Evolutionary conservation across 1,284 basidiomycete species (phyloP).

Genomic region (Sparassis latifolia): DNA sequence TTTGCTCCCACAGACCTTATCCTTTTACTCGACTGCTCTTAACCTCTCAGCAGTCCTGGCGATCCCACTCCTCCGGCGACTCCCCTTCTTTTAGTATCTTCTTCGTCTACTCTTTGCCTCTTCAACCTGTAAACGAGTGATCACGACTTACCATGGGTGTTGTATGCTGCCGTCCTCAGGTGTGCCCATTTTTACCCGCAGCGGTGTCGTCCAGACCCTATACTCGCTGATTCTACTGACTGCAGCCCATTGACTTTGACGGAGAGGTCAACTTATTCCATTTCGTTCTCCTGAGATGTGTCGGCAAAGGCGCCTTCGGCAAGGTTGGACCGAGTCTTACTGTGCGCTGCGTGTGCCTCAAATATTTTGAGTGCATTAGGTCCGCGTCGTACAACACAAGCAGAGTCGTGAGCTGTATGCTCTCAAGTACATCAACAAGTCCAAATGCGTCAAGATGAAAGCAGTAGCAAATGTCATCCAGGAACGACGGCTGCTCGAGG

Average conservation of each 20-base stretch:
- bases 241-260: slow-evolving; percentile 94
- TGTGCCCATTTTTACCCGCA: slow-evolving; percentile 21
- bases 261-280: slow-evolving; percentile 97
- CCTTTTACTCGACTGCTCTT: background rate
- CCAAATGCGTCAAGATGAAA: slow-evolving; percentile 97
- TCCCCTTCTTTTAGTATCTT: slow-evolving; percentile 14
- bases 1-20: slow-evolving; percentile 13
- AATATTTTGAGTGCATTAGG: slow-evolving; percentile 38
- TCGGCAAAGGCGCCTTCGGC: slow-evolving; percentile 97
- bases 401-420: slow-evolving; percentile 93
- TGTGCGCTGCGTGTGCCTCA: slow-evolving; percentile 6
- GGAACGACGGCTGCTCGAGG: slow-evolving; percentile 86
- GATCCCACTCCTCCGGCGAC: slow-evolving; percentile 8
- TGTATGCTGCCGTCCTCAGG: slow-evolving; percentile 78
- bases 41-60: slow-evolving; percentile 2
- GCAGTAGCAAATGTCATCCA: slow-evolving; percentile 97
- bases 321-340: slow-evolving; percentile 54
- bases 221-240: too few relatives aligned
- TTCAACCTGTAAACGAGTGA: slow-evolving; percentile 12
- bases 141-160: slow-evolving; percentile 59
- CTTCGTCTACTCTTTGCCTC: slow-evolving; percentile 15
- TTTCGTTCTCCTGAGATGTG: slow-evolving; percentile 88
- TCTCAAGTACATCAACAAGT: slow-evolving; percentile 98
- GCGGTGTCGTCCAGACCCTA: background rate
- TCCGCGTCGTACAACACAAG: slow-evolving; percentile 98